Conservation (phyloP, 192 early-diverging fungal genomes). For the Powellomyces hirtus region DNA sequence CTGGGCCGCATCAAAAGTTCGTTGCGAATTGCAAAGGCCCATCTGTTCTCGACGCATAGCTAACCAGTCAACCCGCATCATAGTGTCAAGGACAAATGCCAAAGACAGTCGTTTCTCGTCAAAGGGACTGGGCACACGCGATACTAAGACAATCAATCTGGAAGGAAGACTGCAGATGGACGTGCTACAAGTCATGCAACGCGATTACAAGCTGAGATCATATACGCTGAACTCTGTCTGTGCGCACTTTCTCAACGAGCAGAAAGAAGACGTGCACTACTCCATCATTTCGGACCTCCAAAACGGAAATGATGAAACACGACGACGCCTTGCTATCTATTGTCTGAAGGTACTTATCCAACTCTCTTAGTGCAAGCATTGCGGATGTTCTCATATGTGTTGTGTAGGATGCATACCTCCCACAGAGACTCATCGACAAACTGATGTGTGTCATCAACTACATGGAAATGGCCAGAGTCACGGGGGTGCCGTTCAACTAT, state of each 20-base stretch:
- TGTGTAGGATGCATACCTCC: conserved; percentile 94
- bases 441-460: conserved; percentile 96
- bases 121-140: conserved; percentile 91
- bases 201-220: conserved; percentile 93
- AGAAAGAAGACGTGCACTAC: conserved; percentile 99
- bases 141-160: conserved; percentile 79
- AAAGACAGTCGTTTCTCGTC: conserved; percentile 85
- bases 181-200: conserved; percentile 88
- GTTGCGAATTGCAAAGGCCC: not conserved
- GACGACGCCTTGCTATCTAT: conserved; percentile 91
- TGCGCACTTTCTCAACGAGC: conserved; percentile 92
- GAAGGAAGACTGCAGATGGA: conserved; percentile 94
- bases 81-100: conserved; percentile 53
- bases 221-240: conserved; percentile 96
- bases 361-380: conserved; percentile 3
- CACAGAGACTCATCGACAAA: conserved; percentile 92
- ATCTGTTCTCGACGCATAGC: conserved; percentile 7
- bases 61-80: too few relatives aligned
- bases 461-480: conserved; percentile 98
- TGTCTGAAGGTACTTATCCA: conserved; percentile 60
- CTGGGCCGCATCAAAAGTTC: conserved; percentile 69
- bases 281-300: conserved; percentile 98
- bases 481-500: conserved; percentile 94
- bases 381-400: too few relatives aligned
- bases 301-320: conserved; percentile 91